Conservation (phyloP, 345 rosid species). For the Ceriops zippeliana region DNA sequence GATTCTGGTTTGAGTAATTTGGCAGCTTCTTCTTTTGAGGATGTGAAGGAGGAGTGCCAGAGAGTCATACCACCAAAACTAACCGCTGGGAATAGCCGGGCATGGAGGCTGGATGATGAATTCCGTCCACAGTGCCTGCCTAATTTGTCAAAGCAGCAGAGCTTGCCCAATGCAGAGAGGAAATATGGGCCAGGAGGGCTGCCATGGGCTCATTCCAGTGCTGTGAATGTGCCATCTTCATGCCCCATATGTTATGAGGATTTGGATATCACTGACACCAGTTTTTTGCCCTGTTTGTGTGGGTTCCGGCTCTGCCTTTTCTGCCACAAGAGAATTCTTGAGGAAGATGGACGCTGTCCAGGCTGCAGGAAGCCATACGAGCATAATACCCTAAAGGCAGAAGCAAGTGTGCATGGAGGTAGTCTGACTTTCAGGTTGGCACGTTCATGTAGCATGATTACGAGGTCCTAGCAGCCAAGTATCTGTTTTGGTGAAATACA, state of each 20-base stretch:
- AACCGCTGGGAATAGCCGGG: constrained; percentile 40
- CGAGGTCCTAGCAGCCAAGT: constrained; percentile 58
- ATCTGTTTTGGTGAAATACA: constrained; percentile 23
- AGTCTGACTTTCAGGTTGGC: constrained; percentile 54
- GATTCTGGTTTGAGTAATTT: constrained; percentile 21
- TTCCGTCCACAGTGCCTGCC: constrained; percentile 80
- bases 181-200: constrained; percentile 42
- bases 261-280: constrained; percentile 78
- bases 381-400: constrained; percentile 41
- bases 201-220: constrained; percentile 41
- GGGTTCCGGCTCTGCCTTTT: constrained; percentile 91
- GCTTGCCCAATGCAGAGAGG: constrained; percentile 46
- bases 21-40: constrained; percentile 25
- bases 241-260: constrained; percentile 77
- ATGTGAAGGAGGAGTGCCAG: constrained; percentile 25
- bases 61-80: constrained; percentile 29
- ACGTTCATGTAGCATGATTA: constrained; percentile 80
- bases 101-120: constrained; percentile 84
- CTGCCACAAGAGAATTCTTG: constrained; percentile 91
- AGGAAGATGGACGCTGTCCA: constrained; percentile 93
- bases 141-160: constrained; percentile 63
- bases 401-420: constrained; percentile 54
- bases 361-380: constrained; percentile 85
- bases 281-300: constrained; percentile 79
- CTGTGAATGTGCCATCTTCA: constrained; percentile 22